Evolutionary conservation across 1,284 basidiomycete species (phyloP).

Genomic region (Melampsora abietis-canadensis): DNA sequence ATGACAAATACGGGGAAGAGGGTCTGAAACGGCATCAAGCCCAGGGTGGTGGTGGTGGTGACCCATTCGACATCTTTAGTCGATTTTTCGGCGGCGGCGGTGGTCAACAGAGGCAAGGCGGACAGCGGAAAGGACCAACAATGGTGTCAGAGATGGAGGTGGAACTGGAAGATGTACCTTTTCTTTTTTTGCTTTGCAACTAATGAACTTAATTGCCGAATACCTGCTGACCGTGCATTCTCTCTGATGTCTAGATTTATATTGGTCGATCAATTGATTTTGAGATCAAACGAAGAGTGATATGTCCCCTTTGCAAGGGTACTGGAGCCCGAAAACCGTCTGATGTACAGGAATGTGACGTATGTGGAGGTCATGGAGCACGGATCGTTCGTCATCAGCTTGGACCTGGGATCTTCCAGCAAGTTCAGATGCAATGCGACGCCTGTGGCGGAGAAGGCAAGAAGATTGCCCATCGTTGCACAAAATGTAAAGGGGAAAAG

Average conservation of each 20-base stretch:
- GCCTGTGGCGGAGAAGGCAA: slow-evolving; percentile 79
- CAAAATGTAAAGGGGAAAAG: slow-evolving; percentile 76
- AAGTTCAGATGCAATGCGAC: slow-evolving; percentile 50
- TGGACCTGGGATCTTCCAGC: slow-evolving; percentile 62
- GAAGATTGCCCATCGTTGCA: slow-evolving; percentile 66
- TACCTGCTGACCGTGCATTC: slow-evolving; percentile 14
- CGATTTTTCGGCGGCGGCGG: slow-evolving; percentile 78
- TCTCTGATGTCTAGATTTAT: slow-evolving; percentile 36
- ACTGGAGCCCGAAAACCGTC: slow-evolving; percentile 79
- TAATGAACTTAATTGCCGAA: neutral
- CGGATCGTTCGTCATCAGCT: slow-evolving; percentile 84
- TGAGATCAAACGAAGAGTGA: slow-evolving; percentile 77
- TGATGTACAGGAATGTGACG: slow-evolving; percentile 75
- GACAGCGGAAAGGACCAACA: slow-evolving; percentile 74
- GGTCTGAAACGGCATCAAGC: slow-evolving; percentile 78
- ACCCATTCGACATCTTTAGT: slow-evolving; percentile 90
- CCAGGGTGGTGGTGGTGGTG: slow-evolving; percentile 62
- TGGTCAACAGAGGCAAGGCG: slow-evolving; percentile 62
- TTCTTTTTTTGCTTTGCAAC: slow-evolving; percentile 1
- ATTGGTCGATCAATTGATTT: slow-evolving; percentile 61
- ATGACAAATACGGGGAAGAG: slow-evolving; percentile 87
- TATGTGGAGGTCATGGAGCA: slow-evolving; percentile 78
- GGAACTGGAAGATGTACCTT: slow-evolving; percentile 69
- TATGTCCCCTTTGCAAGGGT: slow-evolving; percentile 89
- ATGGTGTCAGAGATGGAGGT: slow-evolving; percentile 84